Evolutionary conservation across 164 flowering plant genomes (phyloP).

Genomic region (Chimonanthus praecox): DNA sequence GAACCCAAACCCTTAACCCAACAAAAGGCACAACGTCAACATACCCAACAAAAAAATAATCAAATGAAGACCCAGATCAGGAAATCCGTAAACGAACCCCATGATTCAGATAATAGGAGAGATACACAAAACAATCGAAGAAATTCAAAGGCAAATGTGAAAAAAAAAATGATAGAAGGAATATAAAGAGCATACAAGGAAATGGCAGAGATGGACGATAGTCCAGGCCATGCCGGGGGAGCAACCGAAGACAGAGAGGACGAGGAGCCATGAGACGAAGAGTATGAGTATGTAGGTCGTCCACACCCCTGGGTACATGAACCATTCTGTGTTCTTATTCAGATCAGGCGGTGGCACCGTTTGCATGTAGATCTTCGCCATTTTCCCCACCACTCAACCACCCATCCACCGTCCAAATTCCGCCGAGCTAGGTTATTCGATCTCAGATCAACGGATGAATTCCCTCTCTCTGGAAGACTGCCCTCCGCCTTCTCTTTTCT

Average conservation of each 20-base stretch:
- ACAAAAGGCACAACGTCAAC: no score
- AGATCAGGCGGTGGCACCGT: slow-evolving; percentile 51
- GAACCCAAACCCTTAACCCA: no score
- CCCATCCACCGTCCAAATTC: slow-evolving; percentile 6
- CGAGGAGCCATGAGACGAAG: slow-evolving; percentile 60
- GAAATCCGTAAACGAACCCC: no score
- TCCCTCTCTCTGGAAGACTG: no score
- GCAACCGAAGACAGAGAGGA: slow-evolving; percentile 52
- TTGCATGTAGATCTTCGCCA: slow-evolving; percentile 47
- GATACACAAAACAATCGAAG: no score
- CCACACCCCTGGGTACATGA: slow-evolving; percentile 78
- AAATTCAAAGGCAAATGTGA: no score
- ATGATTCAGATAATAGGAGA: no score
- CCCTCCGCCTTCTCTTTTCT: neutral
- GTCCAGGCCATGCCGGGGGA: slow-evolving; percentile 82
- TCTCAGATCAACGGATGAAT: no score
- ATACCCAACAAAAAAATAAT: no score
- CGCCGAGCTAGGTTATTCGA: neutral
- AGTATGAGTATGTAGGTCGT: slow-evolving; percentile 56
- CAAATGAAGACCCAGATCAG: no score
- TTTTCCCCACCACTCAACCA: slow-evolving; percentile 13
- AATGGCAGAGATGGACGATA: slow-evolving; percentile 54
- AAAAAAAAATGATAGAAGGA: no score
- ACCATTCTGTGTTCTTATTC: slow-evolving; percentile 78
- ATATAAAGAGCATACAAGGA: slow-evolving; percentile 27